Evolutionary conservation across 805 yeast species (phyloP).

Genomic region (Wickerhamiella alocasiicola): DNA sequence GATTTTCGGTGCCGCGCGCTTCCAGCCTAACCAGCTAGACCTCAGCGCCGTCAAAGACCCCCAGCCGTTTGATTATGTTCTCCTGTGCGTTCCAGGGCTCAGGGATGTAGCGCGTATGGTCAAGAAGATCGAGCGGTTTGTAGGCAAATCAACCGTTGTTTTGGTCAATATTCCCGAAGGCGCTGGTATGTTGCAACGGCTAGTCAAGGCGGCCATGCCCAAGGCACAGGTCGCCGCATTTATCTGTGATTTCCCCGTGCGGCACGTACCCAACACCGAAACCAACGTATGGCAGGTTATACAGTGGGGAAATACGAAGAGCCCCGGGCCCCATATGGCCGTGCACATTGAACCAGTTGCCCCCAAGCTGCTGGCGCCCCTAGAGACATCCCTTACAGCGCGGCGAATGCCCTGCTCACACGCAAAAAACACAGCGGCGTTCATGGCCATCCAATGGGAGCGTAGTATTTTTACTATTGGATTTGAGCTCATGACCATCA

Average conservation of each 20-base stretch:
- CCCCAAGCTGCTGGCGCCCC: constrained; percentile 7
- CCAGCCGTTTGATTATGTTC: constrained; percentile 14
- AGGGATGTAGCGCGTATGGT: constrained; percentile 23
- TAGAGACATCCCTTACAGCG: constrained; percentile 16
- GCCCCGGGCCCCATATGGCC: constrained; percentile 10
- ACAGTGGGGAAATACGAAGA: constrained; percentile 9
- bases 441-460: constrained; percentile 57
- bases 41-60: constrained; percentile 6
- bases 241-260: constrained; percentile 20
- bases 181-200: constrained; percentile 19
- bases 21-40: constrained; percentile 18
- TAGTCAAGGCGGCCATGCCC: constrained; percentile 18
- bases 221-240: constrained; percentile 16
- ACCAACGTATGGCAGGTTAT: constrained; percentile 11
- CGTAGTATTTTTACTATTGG: constrained; percentile 59
- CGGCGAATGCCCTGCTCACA: constrained; percentile 16
- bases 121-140: constrained; percentile 18
- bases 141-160: constrained; percentile 17
- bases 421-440: constrained; percentile 39
- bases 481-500: constrained; percentile 60
- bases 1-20: constrained; percentile 15
- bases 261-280: constrained; percentile 6
- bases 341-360: constrained; percentile 18
- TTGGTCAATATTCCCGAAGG: constrained; percentile 22
- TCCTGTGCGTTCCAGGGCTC: constrained; percentile 20